Conservation (phyloP, 108 stramenopile species). For the Conticribra guillardii region DNA sequence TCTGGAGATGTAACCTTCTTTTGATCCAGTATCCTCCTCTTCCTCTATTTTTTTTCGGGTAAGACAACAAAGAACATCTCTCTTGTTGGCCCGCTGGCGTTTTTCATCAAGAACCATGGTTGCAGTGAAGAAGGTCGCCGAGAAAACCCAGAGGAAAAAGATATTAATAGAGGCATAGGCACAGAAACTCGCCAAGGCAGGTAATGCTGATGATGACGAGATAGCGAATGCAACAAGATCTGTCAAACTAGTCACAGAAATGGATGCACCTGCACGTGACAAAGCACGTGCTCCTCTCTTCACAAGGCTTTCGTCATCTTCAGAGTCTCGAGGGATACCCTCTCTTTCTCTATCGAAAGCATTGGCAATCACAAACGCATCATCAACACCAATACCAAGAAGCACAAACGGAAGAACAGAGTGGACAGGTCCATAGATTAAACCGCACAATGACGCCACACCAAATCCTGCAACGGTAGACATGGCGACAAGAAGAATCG, state of each 20-base stretch:
- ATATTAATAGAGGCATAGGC: conserved; percentile 73
- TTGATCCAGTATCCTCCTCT: conserved; percentile 38
- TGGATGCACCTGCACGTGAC: conserved; percentile 64
- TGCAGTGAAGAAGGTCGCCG: conserved; percentile 71
- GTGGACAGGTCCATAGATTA: conserved; percentile 81
- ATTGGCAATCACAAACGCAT: conserved; percentile 84
- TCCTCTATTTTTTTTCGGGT: conserved; percentile 43
- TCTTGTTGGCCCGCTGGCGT: conserved; percentile 75
- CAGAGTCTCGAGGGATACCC: conserved; percentile 39
- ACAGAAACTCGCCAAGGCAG: conserved; percentile 81
- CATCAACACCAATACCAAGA: conserved; percentile 87
- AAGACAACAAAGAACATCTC: conserved; percentile 69
- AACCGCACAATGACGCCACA: conserved; percentile 61
- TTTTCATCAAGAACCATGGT: conserved; percentile 75
- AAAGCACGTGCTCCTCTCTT: conserved; percentile 54
- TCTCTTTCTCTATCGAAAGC: conserved; percentile 72
- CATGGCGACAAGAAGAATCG: conserved; percentile 60
- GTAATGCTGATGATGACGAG: conserved; percentile 64
- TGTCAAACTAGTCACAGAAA: conserved; percentile 79
- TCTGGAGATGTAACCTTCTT: conserved; percentile 51
- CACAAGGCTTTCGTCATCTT: conserved; percentile 48
- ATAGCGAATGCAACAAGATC: conserved; percentile 85
- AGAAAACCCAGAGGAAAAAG: conserved; percentile 75
- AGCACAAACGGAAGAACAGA: conserved; percentile 82
- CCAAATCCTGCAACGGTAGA: conserved; percentile 77